phyloP scores from a whole-genome alignment of 106 monocot species.

The Cymbidium sinense region DNA sequence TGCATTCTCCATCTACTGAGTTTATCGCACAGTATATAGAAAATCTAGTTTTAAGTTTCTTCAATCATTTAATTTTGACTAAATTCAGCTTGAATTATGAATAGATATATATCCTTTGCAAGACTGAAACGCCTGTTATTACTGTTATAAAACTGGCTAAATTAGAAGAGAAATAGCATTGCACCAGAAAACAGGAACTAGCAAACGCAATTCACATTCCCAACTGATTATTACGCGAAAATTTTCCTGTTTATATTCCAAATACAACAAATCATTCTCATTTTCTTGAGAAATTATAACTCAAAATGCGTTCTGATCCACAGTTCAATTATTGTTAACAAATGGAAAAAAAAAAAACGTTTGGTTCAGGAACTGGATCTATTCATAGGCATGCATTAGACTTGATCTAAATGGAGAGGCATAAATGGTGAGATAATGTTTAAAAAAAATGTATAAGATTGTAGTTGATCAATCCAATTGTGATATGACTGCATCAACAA shows the following conservation, averaged over 20 bases:
- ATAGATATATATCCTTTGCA: too few relatives aligned
- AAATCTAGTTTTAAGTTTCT: too few relatives aligned
- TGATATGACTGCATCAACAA: constrained; percentile 13
- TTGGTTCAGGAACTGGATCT: background rate
- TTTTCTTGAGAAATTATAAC: background rate
- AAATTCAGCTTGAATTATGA: too few relatives aligned
- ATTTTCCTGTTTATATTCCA: background rate
- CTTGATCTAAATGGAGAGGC: background rate
- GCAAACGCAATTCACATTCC: background rate
- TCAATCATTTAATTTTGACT: too few relatives aligned
- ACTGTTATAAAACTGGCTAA: too few relatives aligned
- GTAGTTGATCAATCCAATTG: constrained; percentile 1
- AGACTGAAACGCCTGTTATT: too few relatives aligned
- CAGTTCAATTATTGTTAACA: background rate
- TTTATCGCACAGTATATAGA: too few relatives aligned
- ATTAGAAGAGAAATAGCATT: too few relatives aligned
- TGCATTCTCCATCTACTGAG: too few relatives aligned
- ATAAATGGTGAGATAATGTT: background rate
- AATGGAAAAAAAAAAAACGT: background rate
- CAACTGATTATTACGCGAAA: background rate
- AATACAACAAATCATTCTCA: background rate
- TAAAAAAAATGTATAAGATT: background rate
- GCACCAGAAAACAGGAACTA: too few relatives aligned
- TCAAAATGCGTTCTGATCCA: background rate
- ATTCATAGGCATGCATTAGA: background rate